Base-by-base conservation (phyloP, 1,284 basidiomycete species). In the Neonothopanus nambi region DNA sequence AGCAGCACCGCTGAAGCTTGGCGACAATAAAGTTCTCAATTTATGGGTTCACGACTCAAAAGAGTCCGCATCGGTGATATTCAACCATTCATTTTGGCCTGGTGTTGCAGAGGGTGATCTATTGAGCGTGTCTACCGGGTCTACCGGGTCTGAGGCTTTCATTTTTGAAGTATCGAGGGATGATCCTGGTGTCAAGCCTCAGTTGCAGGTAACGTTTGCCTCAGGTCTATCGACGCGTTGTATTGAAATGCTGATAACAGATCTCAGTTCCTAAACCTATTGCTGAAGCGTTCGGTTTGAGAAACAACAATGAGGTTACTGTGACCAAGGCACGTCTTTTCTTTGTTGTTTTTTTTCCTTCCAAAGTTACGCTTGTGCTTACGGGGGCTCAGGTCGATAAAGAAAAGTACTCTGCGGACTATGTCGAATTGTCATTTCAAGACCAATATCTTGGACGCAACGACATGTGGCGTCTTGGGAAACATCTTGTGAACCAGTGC, bases 371-470 rank as follows among this genome's bases (percentile, higher is more conserved):
- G 45, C 48, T 44, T 44, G 9, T 51, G 24, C 55, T 28, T 28
- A 20, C 24, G 12, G 23, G 7, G 9, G 23, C 17, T 33, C 20
- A 93, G 90, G 84, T 93, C 24, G 81, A 90, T 59, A 82, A 80
- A 57, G 71, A 76, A 5, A 71, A 75, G 35, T 84, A 82, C 59
- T 79, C 78, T 37, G 91, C 91, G 1, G 89, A 94, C 59, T 91
- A 89, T 65, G 79, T 96, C 48, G 95, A 97, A 64, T 80, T 97
- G 51, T 84, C 85, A 44, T 97, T 97, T 66, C 88, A 91, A 61
- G 94, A 96, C 64, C 93, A 95, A 65, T 95, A 95, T 64, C 77
- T 96, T 9, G 93, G 93, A 21, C 83, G 95, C 49, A 92, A 91
- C 52, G 94, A 96, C 62, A 95, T 95, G 92, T 96, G 93, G 89